Evolutionary conservation across 345 rosid genomes (phyloP), one percentile per base, ranked within the genome.

Genomic region (Lepidium aucheri): DNA sequence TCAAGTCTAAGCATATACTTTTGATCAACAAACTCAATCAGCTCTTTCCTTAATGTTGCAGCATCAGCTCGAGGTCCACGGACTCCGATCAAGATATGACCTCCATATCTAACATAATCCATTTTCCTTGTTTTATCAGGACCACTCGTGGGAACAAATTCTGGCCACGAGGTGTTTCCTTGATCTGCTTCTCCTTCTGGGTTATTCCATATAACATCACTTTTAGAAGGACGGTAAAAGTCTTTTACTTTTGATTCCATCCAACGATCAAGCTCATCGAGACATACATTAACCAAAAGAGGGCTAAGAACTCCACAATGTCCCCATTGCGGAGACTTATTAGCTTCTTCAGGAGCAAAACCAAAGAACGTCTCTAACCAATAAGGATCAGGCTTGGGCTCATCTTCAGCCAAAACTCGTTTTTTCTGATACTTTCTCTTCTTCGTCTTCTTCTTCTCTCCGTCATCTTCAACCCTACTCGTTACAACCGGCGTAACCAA

Each of bases 141-240:
- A 24, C 98, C 96, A 61, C 98, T 93, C n/a, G 97, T 93, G 0
- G 97, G 98, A 40, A 93, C 98, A 57, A 93, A 93, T 65, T 93
- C 98, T 0, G 98, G 97, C 98, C 99, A 93, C 26, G 96, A 93
- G 33, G 97, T 88, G 67, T 88, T 93, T 13, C 99, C 99, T 16
- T 85, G 97, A 60, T 93, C 99, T 16, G 78, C 81, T 78, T 88
- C 98, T 63, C 97, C 97, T 74, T 88, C 96, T 0, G 95, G 98
- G 61, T 70, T 84, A 75, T 88, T 90, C 98, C 97, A 93, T 64
- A 90, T 86, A 44, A 90, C 97, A 77, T 90, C 99, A 52, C 78
- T 90, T 71, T 90, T 90, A 1, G 99, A 93, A 46, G 97, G 97
- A 65, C 38, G 72, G 80, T 90, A 94, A 54, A 90, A 94, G 39